Base-by-base conservation (phyloP, 2,329 filamentous ascomycete species). In the Dothideomycetidae sp. region DNA sequence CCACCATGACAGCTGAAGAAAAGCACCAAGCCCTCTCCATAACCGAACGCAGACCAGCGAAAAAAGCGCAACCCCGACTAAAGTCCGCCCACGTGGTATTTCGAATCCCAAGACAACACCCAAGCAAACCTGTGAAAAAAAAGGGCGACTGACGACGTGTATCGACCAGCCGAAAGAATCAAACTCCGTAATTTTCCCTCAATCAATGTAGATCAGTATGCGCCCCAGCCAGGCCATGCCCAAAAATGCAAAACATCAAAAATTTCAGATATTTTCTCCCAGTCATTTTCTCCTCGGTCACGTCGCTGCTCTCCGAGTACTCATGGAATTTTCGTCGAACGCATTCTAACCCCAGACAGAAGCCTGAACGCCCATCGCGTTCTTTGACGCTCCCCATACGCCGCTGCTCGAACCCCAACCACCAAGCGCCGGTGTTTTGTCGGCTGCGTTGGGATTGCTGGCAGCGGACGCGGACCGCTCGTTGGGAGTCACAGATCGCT, bases 291-390 rank as follows among this genome's bases (percentile, higher is more conserved):
- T n/a, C n/a, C n/a, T n/a, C n/a, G n/a, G n/a, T n/a, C n/a, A n/a
- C n/a, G n/a, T n/a, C n/a, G n/a, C n/a, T n/a, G n/a, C n/a, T n/a
- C n/a, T n/a, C n/a, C n/a, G n/a, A n/a, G n/a, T n/a, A n/a, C n/a
- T n/a, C n/a, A n/a, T n/a, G n/a, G n/a, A n/a, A n/a, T n/a, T n/a
- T n/a, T n/a, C n/a, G n/a, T n/a, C n/a, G n/a, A 26, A 26, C 21
- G n/a, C 13, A 9, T 23, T 31, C 51, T 77, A 94, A 50, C 86
- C 86, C 86, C 86, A 96, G 49, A 94, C 88, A 46, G 84, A 92
- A 46, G 86, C 85, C 57, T 92, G 84, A 44, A 86, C 81, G 46
- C 85, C 82, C 44, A 92, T 75, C 35, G 75, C 74, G 46, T 77
- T 81, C 52, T 81, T 83, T 52, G 50, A 48, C 14, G 77, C 78